Evolutionary conservation across 148 eudicot species (phyloP).

Genomic region (Cornus suecica): DNA sequence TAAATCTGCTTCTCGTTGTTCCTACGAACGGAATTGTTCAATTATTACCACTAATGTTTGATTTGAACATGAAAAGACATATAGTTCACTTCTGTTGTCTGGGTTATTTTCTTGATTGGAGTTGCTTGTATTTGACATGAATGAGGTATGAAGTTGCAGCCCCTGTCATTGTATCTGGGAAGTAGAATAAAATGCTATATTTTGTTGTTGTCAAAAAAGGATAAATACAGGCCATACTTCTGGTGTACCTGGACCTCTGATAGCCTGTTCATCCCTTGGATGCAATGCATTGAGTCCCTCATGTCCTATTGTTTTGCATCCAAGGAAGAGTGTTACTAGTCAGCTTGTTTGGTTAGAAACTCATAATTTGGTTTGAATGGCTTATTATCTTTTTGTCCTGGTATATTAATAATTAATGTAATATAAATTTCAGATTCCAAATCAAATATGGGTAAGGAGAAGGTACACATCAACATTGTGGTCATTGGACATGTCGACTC

Average conservation of each 20-base stretch:
- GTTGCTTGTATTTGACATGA: background rate
- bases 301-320: no score
- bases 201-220: background rate
- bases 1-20: no score
- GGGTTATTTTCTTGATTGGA: background rate
- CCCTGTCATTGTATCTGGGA: background rate
- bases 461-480: slow-evolving; percentile 39
- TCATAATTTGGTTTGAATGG: background rate
- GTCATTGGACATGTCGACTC: slow-evolving; percentile 57
- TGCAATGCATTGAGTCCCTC: no score
- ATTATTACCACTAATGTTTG: no score
- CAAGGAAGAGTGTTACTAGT: no score
- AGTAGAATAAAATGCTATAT: background rate
- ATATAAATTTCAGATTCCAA: slow-evolving; percentile 1
- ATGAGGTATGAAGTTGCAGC: background rate
- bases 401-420: background rate
- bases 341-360: no score
- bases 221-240: no score
- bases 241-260: no score
- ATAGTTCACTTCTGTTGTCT: background rate
- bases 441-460: slow-evolving; percentile 36
- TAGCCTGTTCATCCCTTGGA: no score
- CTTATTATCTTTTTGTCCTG: background rate
- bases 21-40: no score
- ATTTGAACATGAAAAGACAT: background rate